Evolutionary conservation across 495 filamentous ascomycete genomes (phyloP).

Genomic region (Tuber calosporum): DNA sequence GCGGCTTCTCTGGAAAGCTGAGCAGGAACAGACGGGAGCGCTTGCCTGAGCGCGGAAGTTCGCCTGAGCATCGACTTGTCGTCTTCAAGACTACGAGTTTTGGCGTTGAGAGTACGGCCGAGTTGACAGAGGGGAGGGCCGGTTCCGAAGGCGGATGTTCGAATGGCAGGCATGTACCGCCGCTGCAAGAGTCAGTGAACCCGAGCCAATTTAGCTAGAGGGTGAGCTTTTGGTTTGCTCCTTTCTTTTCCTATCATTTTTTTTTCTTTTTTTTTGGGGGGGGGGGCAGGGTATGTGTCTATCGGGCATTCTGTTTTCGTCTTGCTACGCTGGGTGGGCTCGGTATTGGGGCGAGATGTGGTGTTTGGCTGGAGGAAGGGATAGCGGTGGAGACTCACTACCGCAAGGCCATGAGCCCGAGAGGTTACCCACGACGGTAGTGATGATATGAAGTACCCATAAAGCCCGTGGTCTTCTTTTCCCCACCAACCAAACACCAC

Average conservation of each 20-base stretch:
- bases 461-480: not conserved
- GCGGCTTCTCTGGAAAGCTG: not conserved
- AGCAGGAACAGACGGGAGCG: not conserved
- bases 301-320: not conserved
- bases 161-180: not conserved
- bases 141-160: not conserved
- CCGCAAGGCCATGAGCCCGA: not conserved
- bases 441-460: not conserved
- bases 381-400: not conserved
- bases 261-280: not conserved
- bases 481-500: not conserved
- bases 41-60: not conserved
- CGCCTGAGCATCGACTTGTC: conserved; percentile 12
- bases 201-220: not conserved
- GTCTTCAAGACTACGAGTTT: conserved; percentile 19
- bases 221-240: not conserved
- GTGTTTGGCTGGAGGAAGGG: not conserved
- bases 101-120: conserved; percentile 10
- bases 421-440: not conserved
- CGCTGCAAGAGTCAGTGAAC: not conserved
- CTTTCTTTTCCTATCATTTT: not conserved
- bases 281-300: not conserved
- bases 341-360: not conserved
- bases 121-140: conserved; percentile 7
- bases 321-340: not conserved